Evolutionary conservation across 148 eudicot genomes (phyloP).

Genomic region (Spergularia marina): DNA sequence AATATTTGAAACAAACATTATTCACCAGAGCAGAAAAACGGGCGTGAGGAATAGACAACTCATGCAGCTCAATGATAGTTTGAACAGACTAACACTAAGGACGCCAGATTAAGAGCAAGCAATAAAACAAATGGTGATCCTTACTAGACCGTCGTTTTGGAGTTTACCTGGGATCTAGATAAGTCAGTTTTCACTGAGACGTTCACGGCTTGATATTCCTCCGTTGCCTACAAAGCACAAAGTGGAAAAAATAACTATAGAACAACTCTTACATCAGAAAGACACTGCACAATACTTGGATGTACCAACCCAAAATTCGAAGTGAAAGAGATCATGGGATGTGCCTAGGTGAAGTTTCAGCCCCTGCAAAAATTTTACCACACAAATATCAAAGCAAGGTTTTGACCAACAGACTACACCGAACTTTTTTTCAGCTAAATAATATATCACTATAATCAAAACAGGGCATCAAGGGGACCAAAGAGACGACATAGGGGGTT

Average conservation of each 20-base stretch:
- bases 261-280: background rate
- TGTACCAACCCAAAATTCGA: constrained; percentile 83
- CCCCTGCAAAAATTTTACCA: constrained; percentile 48
- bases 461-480: too few species aligned
- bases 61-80: background rate
- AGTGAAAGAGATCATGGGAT: constrained; percentile 83
- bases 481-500: too few species aligned
- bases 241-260: constrained; percentile 4
- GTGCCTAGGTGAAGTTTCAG: constrained; percentile 64
- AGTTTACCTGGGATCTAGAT: constrained; percentile 61
- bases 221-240: constrained; percentile 50
- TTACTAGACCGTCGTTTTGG: background rate
- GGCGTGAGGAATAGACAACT: background rate
- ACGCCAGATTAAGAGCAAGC: background rate
- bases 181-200: constrained; percentile 61
- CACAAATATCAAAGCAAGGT: background rate
- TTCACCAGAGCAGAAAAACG: background rate
- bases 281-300: constrained; percentile 9
- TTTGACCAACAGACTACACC: background rate
- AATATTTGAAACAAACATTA: background rate
- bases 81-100: background rate
- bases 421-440: too few species aligned
- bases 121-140: background rate
- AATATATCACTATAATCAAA: too few species aligned
- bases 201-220: constrained; percentile 79